Conservation (phyloP, 345 rosid genomes). For the Pugionium cornutum region DNA sequence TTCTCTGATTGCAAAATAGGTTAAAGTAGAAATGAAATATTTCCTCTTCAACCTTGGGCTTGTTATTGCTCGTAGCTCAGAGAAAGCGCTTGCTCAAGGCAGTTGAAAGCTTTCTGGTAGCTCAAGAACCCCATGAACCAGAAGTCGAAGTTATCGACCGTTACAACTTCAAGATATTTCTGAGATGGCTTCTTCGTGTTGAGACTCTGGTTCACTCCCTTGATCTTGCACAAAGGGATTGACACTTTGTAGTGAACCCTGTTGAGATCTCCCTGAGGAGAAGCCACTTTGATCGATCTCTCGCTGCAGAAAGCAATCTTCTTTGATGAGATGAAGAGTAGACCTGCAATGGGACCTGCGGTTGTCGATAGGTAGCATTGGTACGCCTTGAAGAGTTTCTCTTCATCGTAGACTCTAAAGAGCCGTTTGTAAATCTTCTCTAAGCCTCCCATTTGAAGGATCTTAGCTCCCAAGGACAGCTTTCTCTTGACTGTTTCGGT, state of each 20-base stretch:
- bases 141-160: slow-evolving; percentile 73
- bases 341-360: slow-evolving; percentile 59
- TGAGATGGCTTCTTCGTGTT: slow-evolving; percentile 65
- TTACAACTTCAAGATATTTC: slow-evolving; percentile 66
- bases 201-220: slow-evolving; percentile 51
- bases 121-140: slow-evolving; percentile 92
- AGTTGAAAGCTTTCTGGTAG: slow-evolving; percentile 59
- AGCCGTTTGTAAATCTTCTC: slow-evolving; percentile 48
- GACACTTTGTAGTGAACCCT: slow-evolving; percentile 60
- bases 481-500: slow-evolving; percentile 53
- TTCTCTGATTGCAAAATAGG: slow-evolving; percentile 32
- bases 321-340: slow-evolving; percentile 50
- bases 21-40: slow-evolving; percentile 32
- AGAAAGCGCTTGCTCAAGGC: slow-evolving; percentile 56
- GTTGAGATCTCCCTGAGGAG: slow-evolving; percentile 44
- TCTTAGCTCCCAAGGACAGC: slow-evolving; percentile 46
- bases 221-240: slow-evolving; percentile 61
- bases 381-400: slow-evolving; percentile 51
- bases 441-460: slow-evolving; percentile 48
- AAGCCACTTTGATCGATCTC: slow-evolving; percentile 44
- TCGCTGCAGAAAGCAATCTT: slow-evolving; percentile 50
- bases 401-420: slow-evolving; percentile 50
- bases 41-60: slow-evolving; percentile 25
- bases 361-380: slow-evolving; percentile 64
- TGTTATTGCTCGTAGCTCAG: slow-evolving; percentile 28